These are phyloP conservation scores for Hypomontagnella submonticulosa DNA, from an alignment of 495 filamentous ascomycete species.

Conservation along the genomic window DNA sequence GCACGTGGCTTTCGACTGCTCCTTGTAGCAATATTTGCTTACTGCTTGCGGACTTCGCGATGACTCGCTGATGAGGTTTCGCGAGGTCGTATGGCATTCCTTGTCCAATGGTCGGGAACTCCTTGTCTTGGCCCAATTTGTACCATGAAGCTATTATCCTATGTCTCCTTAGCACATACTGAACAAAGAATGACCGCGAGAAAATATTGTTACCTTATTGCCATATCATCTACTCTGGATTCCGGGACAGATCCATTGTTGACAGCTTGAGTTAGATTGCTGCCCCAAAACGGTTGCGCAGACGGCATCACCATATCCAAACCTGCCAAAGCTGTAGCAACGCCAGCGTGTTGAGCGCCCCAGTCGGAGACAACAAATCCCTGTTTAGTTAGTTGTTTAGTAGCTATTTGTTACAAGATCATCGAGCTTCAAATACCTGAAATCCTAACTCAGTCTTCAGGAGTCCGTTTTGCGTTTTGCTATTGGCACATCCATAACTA, in stretches of 20 bases:
- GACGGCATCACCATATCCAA: conserved; percentile 70
- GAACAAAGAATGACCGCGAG: no score
- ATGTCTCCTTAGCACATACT: conserved; percentile 27
- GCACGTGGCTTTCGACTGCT: conserved; percentile 67
- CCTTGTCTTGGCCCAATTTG: conserved; percentile 63
- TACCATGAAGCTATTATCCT: conserved; percentile 72
- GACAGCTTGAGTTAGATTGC: conserved; percentile 57
- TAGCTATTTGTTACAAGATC: neutral
- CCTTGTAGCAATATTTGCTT: conserved; percentile 56
- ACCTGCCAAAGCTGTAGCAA: conserved; percentile 63
- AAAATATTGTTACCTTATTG: conserved; percentile 46
- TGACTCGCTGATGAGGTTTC: conserved; percentile 62
- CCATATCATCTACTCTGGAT: conserved; percentile 64
- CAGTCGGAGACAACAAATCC: conserved; percentile 75
- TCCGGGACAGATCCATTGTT: conserved; percentile 62
- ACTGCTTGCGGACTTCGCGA: conserved; percentile 57
- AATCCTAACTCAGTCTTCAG: conserved; percentile 75
- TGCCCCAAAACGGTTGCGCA: conserved; percentile 54
- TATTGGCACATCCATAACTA: conserved; percentile 72
- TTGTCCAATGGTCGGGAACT: conserved; percentile 57
- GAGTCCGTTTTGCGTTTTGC: conserved; percentile 68
- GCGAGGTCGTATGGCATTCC: conserved; percentile 64
- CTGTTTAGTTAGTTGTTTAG: conserved; percentile 33
- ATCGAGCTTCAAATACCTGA: conserved; percentile 47
- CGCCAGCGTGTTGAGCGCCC: conserved; percentile 67